Percentiles rank a stretch among this genome's conserved stretches.
phyloP scores from a whole-genome alignment of 495 filamentous ascomycete genomes.

The Aspergillus coremiiformis region DNA sequence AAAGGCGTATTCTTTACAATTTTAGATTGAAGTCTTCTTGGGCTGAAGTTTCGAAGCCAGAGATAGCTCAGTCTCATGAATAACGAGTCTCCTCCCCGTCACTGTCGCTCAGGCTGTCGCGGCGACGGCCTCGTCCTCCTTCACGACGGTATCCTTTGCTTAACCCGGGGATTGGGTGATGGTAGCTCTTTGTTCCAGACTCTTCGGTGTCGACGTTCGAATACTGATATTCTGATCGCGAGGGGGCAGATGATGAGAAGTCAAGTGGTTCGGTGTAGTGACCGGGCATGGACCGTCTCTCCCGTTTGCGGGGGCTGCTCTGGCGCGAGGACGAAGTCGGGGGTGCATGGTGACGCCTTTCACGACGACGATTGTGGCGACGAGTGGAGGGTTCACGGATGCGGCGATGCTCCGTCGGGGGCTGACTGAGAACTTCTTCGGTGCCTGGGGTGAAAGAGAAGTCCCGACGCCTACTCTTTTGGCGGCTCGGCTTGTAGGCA shows the following conservation, averaged over 20 bases:
- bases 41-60: not conserved
- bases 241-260: conserved; percentile 37
- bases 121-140: conserved; percentile 30
- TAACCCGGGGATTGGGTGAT: conserved; percentile 70
- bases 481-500: conserved; percentile 28
- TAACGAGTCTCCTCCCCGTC: conserved; percentile 31
- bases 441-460: conserved; percentile 46
- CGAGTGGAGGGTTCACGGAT: conserved; percentile 32
- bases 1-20: not conserved
- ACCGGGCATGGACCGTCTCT: conserved; percentile 34
- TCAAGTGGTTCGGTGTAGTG: conserved; percentile 53
- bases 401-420: conserved; percentile 41
- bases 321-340: conserved; percentile 25
- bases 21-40: not conserved
- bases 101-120: conserved; percentile 51
- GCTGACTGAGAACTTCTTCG: conserved; percentile 48
- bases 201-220: conserved; percentile 48
- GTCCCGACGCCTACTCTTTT: conserved; percentile 29
- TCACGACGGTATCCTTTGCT: conserved; percentile 44
- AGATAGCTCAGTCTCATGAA: conserved; percentile 8
- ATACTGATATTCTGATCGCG: conserved; percentile 41
- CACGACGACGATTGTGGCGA: conserved; percentile 31
- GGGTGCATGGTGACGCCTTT: conserved; percentile 22
- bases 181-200: conserved; percentile 72
- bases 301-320: conserved; percentile 34